These are phyloP conservation scores for Sisymbrium altissimum DNA, from an alignment of 345 rosid species.

Conservation along the genomic window DNA sequence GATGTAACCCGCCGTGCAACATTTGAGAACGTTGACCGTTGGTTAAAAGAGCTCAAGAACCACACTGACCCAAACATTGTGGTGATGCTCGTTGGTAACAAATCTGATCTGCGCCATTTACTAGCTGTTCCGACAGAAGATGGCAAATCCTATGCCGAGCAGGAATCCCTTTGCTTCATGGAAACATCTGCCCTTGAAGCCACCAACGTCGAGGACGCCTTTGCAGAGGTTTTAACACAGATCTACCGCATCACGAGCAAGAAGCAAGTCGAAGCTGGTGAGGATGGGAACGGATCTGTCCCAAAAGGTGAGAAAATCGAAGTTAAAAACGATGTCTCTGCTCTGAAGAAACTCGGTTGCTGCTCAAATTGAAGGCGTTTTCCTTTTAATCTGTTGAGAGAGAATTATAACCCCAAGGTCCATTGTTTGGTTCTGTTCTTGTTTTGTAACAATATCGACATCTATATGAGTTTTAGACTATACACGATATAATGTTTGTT, in stretches of 20 bases:
- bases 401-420: slow-evolving; percentile 25
- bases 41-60: slow-evolving; percentile 63
- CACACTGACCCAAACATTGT: slow-evolving; percentile 70
- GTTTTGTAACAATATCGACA: slow-evolving; percentile 29
- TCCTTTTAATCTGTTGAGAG: slow-evolving; percentile 11
- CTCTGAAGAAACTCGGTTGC: slow-evolving; percentile 61
- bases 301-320: slow-evolving; percentile 60
- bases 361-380: slow-evolving; percentile 43
- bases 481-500: slow-evolving; percentile 12
- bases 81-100: slow-evolving; percentile 71
- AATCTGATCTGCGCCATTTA: slow-evolving; percentile 65
- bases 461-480: slow-evolving; percentile 26
- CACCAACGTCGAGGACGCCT: slow-evolving; percentile 57
- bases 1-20: slow-evolving; percentile 68
- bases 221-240: slow-evolving; percentile 63
- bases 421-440: slow-evolving; percentile 15
- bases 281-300: slow-evolving; percentile 36
- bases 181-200: slow-evolving; percentile 73
- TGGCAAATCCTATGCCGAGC: slow-evolving; percentile 58
- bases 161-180: slow-evolving; percentile 57
- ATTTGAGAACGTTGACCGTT: slow-evolving; percentile 64
- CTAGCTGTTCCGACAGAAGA: slow-evolving; percentile 64
- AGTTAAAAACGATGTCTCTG: slow-evolving; percentile 59
- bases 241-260: slow-evolving; percentile 54
- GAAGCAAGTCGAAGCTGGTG: slow-evolving; percentile 56